Conservation (phyloP, 2,329 filamentous ascomycete genomes). For the Torrubiellomyces zombiae region DNA sequence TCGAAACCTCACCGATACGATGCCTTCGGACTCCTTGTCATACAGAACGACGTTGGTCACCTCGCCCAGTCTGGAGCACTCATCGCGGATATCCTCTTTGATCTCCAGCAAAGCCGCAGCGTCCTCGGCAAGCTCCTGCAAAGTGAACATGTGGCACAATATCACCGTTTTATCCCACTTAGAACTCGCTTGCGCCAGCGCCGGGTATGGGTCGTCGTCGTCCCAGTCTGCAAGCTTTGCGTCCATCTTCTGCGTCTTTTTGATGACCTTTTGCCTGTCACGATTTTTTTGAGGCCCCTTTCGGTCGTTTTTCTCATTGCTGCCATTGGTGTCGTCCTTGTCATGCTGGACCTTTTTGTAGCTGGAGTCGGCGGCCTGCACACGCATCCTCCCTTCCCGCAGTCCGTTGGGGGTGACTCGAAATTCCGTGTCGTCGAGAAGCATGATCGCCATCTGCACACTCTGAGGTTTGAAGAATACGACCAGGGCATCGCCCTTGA, state of each 20-base stretch:
- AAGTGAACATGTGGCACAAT: constrained; percentile 84
- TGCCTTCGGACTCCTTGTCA: constrained; percentile 69
- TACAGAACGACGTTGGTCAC: constrained; percentile 87
- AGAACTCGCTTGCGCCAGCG: constrained; percentile 22
- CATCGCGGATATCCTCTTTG: constrained; percentile 84
- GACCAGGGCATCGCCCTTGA: constrained; percentile 86
- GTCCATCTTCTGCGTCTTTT: constrained; percentile 78
- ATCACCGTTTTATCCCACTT: constrained; percentile 70
- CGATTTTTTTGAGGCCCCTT: constrained; percentile 34
- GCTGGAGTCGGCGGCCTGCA: constrained; percentile 72
- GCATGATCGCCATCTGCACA: constrained; percentile 68
- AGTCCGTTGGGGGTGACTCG: constrained; percentile 39
- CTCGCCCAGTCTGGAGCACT: constrained; percentile 69
- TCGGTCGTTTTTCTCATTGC: constrained; percentile 18
- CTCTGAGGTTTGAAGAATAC: constrained; percentile 93
- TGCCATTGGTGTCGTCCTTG: constrained; percentile 12
- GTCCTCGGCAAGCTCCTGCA: constrained; percentile 72
- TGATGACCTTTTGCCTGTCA: constrained; percentile 80
- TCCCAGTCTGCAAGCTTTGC: constrained; percentile 91
- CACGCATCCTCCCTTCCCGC: constrained; percentile 52
- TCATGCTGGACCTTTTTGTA: constrained; percentile 79
- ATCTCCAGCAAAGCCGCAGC: constrained; percentile 72
- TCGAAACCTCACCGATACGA: constrained; percentile 71
- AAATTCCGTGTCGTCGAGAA: constrained; percentile 71
- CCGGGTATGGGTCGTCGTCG: constrained; percentile 57